Percentiles rank a stretch among this genome's conserved stretches.
These are phyloP conservation scores for Colletotrichum plurivorum DNA, from an alignment of 2,329 filamentous ascomycete genomes.

Conservation along the genomic window DNA sequence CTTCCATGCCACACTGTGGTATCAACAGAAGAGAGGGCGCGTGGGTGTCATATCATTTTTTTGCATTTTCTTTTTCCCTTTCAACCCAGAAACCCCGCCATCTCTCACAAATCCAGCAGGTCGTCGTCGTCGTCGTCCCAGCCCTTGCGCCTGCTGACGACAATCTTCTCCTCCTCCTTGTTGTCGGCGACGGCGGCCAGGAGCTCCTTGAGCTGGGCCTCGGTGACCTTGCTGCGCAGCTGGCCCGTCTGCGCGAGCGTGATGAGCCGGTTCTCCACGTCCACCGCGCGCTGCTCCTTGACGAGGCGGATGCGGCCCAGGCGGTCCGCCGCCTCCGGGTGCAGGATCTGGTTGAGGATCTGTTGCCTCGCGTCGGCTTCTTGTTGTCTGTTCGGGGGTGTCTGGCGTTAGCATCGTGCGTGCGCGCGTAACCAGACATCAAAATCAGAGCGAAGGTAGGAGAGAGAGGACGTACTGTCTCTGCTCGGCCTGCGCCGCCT, in stretches of 20 bases:
- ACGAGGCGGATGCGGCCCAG: constrained; percentile 95
- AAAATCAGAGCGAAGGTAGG: not conserved
- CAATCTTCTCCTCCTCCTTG: constrained; percentile 85
- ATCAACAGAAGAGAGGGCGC: not conserved
- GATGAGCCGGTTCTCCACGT: constrained; percentile 94
- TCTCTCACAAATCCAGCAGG: constrained; percentile 71
- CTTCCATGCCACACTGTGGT: not conserved
- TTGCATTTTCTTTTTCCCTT: not conserved
- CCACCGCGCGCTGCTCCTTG: constrained; percentile 89
- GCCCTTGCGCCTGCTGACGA: constrained; percentile 85
- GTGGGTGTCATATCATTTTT: not conserved
- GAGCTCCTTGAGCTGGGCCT: constrained; percentile 93
- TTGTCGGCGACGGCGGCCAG: constrained; percentile 87
- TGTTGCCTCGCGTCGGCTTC: constrained; percentile 78
- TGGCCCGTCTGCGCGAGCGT: constrained; percentile 92
- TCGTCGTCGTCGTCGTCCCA: constrained; percentile 91
- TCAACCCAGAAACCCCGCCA: not conserved
- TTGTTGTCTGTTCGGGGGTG: constrained; percentile 57
- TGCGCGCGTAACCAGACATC: not conserved
- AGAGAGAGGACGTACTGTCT: constrained; percentile 48
- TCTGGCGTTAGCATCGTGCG: not conserved
- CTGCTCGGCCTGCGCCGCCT: constrained; percentile 75
- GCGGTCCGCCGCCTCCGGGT: constrained; percentile 93
- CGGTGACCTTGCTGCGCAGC: constrained; percentile 87
- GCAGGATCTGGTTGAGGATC: constrained; percentile 92